Conservation (phyloP, 768 basidiomycete genomes). For the Tulasnella calospora region DNA sequence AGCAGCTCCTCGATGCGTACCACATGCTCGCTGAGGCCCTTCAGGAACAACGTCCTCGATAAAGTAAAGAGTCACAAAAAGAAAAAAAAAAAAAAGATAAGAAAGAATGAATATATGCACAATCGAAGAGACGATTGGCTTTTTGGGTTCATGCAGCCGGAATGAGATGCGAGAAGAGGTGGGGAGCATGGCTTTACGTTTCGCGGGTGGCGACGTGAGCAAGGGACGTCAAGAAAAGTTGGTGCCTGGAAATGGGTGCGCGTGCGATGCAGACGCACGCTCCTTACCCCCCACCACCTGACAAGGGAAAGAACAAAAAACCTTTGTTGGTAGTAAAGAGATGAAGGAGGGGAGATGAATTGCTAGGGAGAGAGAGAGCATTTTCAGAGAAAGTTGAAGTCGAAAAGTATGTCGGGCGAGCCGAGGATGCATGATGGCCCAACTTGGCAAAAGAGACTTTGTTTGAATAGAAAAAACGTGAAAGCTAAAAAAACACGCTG, state of each 20-base stretch:
- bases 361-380: too few species aligned
- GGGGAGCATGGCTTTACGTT: background rate
- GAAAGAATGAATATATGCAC: background rate
- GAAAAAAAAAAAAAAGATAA: background rate
- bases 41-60: background rate
- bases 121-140: background rate
- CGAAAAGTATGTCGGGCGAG: background rate
- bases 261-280: background rate
- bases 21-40: background rate
- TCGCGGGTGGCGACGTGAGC: background rate
- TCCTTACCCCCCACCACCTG: background rate
- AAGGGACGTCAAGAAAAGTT: background rate
- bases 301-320: background rate
- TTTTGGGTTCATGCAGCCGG: background rate
- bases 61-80: background rate
- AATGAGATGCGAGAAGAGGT: background rate
- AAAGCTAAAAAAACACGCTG: background rate
- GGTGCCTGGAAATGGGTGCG: background rate
- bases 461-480: background rate
- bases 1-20: background rate
- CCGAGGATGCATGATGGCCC: too few species aligned
- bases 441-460: background rate
- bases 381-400: background rate
- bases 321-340: background rate
- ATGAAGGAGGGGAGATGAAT: background rate